Conservation (phyloP, 768 basidiomycete genomes). For the Boletus rufocinnamomeus region DNA sequence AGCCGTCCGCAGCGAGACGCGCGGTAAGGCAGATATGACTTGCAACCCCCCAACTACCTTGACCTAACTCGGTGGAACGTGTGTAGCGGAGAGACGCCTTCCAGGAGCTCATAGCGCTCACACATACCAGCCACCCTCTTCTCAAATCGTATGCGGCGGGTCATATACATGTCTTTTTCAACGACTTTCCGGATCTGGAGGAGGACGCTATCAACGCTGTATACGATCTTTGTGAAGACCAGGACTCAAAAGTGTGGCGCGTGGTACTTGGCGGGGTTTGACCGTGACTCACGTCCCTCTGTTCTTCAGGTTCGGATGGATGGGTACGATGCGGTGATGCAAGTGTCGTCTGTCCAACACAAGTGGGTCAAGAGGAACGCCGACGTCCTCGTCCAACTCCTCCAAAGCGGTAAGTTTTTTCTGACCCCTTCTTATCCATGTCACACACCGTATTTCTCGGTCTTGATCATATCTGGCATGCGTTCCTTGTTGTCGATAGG, state of each 20-base stretch:
- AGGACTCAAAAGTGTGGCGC: slow-evolving; percentile 47
- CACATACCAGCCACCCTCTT: slow-evolving; percentile 46
- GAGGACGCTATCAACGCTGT: slow-evolving; percentile 77
- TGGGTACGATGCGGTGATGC: slow-evolving; percentile 63
- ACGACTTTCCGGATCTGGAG: slow-evolving; percentile 69
- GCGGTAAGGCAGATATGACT: slow-evolving; percentile 36
- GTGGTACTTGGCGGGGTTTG: slow-evolving; percentile 3
- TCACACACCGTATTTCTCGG: slow-evolving; percentile 6
- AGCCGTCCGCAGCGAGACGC: slow-evolving; percentile 39
- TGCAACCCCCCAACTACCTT: not conserved
- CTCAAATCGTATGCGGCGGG: slow-evolving; percentile 60
- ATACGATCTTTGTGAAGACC: slow-evolving; percentile 78
- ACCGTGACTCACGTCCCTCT: slow-evolving; percentile 6
- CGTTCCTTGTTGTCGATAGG: slow-evolving; percentile 41
- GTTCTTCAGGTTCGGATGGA: slow-evolving; percentile 60
- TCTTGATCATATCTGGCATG: slow-evolving; percentile 25
- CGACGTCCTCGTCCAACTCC: slow-evolving; percentile 72
- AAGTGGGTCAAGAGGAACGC: slow-evolving; percentile 71
- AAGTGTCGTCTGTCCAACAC: slow-evolving; percentile 47
- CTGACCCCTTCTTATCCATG: not conserved
- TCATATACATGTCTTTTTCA: slow-evolving; percentile 60
- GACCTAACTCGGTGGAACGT: slow-evolving; percentile 16
- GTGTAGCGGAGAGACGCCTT: slow-evolving; percentile 54
- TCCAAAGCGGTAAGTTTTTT: slow-evolving; percentile 64
- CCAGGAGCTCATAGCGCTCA: slow-evolving; percentile 53